Evolutionary conservation across 176 grass and related monocot genomes (phyloP), one percentile per base, ranked within the genome.

Genomic region (Avena atlantica): DNA sequence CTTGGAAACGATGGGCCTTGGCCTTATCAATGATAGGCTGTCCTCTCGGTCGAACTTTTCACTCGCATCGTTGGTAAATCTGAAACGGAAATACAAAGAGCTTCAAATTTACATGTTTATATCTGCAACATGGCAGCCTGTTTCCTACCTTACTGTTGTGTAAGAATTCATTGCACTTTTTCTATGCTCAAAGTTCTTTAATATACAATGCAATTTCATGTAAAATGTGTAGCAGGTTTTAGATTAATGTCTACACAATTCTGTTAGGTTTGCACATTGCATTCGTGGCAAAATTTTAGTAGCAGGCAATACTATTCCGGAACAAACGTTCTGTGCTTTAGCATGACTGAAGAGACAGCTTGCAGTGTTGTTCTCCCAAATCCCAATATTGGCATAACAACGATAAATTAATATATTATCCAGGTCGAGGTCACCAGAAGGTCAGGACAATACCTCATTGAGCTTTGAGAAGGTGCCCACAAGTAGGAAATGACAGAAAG

Each of bases 381-480:
- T 59, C 67, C 51, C 8, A 58, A 58, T 83, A 57, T 83, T 45
- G 19, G 29, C 42, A 34, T 34, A 76, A 76, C 21, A 24, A 44
- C 20, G 8, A 23, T 47, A 4, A 17, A 44, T 15, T 58, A 55
- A 82, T 60, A 68, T 53, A 89, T 78, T 66, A 71, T 56, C 42
- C 29, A 88, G 45, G 36, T 83, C 29, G 69, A 88, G 64, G 44
- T 60, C 57, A 81, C 17, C 11, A 56, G 70, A 62, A 47, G n/a
- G 74, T 68, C 44, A 80, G 73, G 67, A 72, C 20, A 48, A 72
- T 90, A 92, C 97, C 97, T 96, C 85, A 82, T 94, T 86, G 97
- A 93, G 81, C 94, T 99, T 69, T 99, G 87, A 25, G 97, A 99
- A 50, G 97, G 97, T 23, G 94, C 92, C 97, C 97, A 99, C 70